Percentiles rank a stretch among this genome's conserved stretches.
Evolutionary conservation across 257 asterid genomes (phyloP).

Genomic region (Ilex asprella): DNA sequence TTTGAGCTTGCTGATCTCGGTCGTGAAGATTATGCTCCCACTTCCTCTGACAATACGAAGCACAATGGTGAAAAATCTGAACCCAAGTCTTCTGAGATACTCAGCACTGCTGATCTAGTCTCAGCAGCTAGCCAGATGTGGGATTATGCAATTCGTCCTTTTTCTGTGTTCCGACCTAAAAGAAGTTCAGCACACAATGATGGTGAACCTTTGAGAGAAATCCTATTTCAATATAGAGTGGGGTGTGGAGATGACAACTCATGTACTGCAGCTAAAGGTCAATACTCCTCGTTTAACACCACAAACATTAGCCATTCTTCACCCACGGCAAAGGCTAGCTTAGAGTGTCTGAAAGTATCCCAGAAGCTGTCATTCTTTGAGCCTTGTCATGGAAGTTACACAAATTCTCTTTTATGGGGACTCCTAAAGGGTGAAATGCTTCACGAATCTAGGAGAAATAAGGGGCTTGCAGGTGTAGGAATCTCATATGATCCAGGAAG

Average conservation of each 20-base stretch:
- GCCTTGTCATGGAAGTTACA: conserved; percentile 19
- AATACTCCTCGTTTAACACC: conserved; percentile 19
- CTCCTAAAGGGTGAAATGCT: conserved; percentile 18
- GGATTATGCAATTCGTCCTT: conserved; percentile 48
- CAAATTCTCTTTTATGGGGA: conserved; percentile 26
- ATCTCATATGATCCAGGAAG: conserved; percentile 26
- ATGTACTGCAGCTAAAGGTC: conserved; percentile 28
- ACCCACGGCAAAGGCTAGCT: conserved; percentile 17
- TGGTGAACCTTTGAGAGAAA: conserved; percentile 24
- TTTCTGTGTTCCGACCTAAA: conserved; percentile 44
- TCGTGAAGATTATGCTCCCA: conserved; percentile 15
- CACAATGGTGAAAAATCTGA: conserved; percentile 19
- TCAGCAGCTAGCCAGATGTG: conserved; percentile 61
- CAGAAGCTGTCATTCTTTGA: conserved; percentile 25
- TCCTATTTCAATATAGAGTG: conserved; percentile 21
- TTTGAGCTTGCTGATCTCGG: conserved; percentile 39
- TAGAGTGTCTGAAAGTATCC: conserved; percentile 24
- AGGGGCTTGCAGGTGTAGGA: conserved; percentile 17
- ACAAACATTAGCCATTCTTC: conserved; percentile 22
- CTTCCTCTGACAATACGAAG: conserved; percentile 31
- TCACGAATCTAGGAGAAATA: conserved; percentile 16
- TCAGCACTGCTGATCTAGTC: conserved; percentile 62
- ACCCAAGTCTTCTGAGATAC: conserved; percentile 32
- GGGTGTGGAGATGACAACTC: conserved; percentile 19
- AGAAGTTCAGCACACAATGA: conserved; percentile 22